Base-by-base conservation (phyloP, 2,329 filamentous ascomycete genomes). In the Xylariaceae sp. region DNA sequence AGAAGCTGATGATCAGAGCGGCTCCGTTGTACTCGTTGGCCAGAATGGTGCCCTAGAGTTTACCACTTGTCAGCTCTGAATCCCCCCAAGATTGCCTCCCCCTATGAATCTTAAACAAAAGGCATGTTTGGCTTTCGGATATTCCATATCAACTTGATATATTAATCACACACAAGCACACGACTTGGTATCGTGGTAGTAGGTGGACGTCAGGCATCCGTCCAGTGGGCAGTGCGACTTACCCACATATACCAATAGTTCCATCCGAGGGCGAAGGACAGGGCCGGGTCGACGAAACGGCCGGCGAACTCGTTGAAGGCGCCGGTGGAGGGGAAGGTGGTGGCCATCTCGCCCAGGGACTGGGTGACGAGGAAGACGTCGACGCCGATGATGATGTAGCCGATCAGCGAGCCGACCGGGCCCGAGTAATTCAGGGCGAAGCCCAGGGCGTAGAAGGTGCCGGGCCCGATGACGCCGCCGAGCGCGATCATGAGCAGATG, bases 281-380 rank as follows among this genome's bases (percentile, higher is more conserved):
- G 53, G 1, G 64, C 61, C 27, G 64, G 61, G 29, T 70, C 68
- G 17, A 71, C 58, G 33, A 75, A 71, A 3, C 71, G 59, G 13
- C 65, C 64, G 0, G 67, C 67, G 28, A 72, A 61, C 21, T 65
- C 64, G 18, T 67, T 65, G 43, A 74, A 72, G 0, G 65, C 64
- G 6, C 70, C 68, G 12, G 65, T 63, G 1, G 67, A 64, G 0
- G 69, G 70, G 26, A 70, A 71, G 2, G 72, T 46, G 0, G 70
- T 74, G 1, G 69, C 65, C 57, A 75, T 61, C 46, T 75, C 71
- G n/a, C 70, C 71, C 5, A 75, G 51, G 2, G 63, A 67, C 55
- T 74, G 71, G 59, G 69, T 74, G 33, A 55, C 52, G 37, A 55
- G 55, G 39, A 51, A 57, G 26, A 53, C 49, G 35, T 58, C 52